phyloP scores from a whole-genome alignment of 805 yeast species.

The Kuraishia hungarica region DNA sequence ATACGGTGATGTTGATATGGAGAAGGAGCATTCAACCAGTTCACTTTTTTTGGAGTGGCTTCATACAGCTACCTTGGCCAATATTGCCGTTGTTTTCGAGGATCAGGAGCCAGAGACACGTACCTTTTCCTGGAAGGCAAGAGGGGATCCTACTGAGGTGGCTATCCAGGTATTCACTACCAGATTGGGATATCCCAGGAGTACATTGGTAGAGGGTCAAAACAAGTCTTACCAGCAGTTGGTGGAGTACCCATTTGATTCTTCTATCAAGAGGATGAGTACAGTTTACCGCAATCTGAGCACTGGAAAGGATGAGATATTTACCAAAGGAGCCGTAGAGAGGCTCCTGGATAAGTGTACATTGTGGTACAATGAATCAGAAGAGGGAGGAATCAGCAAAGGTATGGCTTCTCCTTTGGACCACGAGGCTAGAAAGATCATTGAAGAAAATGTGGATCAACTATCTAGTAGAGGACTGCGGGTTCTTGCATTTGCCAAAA shows the following conservation, averaged over 20 bases:
- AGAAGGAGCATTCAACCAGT: slow-evolving; percentile 15
- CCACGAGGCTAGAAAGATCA: slow-evolving; percentile 26
- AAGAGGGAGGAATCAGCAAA: slow-evolving; percentile 9
- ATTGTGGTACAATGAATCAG: slow-evolving; percentile 35
- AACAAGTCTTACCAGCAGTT: slow-evolving; percentile 30
- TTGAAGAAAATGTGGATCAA: slow-evolving; percentile 49
- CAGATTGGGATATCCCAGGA: slow-evolving; percentile 45
- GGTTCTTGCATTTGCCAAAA: slow-evolving; percentile 63
- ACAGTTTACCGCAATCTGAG: slow-evolving; percentile 37
- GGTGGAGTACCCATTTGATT: slow-evolving; percentile 69
- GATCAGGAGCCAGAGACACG: slow-evolving; percentile 30
- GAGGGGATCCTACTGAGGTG: slow-evolving; percentile 86
- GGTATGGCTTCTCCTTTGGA: slow-evolving; percentile 28
- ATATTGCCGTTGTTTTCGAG: slow-evolving; percentile 59
- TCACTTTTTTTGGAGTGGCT: slow-evolving; percentile 37
- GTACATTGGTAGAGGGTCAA: slow-evolving; percentile 29
- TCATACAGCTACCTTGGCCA: slow-evolving; percentile 65
- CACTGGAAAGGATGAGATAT: slow-evolving; percentile 21
- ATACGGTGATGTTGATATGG: neutral
- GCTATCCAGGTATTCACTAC: slow-evolving; percentile 75
- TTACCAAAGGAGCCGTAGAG: slow-evolving; percentile 74
- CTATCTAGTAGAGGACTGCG: slow-evolving; percentile 61
- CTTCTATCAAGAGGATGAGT: slow-evolving; percentile 66
- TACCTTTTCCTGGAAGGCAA: slow-evolving; percentile 54
- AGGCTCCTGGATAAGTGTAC: slow-evolving; percentile 50